Evolutionary conservation across 768 basidiomycete species (phyloP).

Genomic region (Baorangia bicolor): DNA sequence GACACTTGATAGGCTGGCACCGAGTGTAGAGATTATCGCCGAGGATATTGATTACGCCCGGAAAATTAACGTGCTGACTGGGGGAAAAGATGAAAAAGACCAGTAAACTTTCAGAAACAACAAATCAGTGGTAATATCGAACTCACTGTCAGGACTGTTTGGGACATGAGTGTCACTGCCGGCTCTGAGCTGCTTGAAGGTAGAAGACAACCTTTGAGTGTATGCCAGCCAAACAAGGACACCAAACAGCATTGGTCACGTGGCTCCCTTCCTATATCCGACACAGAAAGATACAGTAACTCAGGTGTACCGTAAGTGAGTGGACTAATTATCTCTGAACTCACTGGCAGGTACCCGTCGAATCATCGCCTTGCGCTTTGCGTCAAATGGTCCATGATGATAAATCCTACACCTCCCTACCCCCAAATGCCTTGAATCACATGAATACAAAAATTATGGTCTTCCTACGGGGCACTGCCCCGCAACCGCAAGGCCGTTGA

Average conservation of each 20-base stretch:
- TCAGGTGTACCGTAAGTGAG: too few species aligned
- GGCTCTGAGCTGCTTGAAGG: neutral
- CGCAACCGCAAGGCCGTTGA: neutral
- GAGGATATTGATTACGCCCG: neutral
- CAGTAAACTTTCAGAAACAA: neutral
- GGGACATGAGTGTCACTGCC: neutral
- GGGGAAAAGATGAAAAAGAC: neutral
- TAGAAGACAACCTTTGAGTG: neutral
- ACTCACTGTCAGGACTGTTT: conserved; percentile 1
- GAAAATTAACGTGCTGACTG: neutral
- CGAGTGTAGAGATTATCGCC: conserved; percentile 3
- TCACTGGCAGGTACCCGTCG: neutral
- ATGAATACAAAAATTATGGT: neutral
- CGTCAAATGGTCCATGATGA: neutral
- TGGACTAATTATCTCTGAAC: neutral
- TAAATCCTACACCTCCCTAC: neutral
- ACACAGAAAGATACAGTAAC: too few species aligned
- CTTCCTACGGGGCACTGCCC: neutral
- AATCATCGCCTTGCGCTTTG: neutral
- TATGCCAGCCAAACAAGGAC: conserved; percentile 1
- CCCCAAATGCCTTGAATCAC: neutral
- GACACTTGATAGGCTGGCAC: conserved; percentile 14
- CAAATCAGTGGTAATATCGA: neutral
- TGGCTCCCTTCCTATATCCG: too few species aligned
- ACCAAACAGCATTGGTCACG: conserved; percentile 7